Evolutionary conservation across 2,329 filamentous ascomycete species (phyloP), one percentile per base, ranked within the genome.

Genomic region (Colletotrichum limetticola): DNA sequence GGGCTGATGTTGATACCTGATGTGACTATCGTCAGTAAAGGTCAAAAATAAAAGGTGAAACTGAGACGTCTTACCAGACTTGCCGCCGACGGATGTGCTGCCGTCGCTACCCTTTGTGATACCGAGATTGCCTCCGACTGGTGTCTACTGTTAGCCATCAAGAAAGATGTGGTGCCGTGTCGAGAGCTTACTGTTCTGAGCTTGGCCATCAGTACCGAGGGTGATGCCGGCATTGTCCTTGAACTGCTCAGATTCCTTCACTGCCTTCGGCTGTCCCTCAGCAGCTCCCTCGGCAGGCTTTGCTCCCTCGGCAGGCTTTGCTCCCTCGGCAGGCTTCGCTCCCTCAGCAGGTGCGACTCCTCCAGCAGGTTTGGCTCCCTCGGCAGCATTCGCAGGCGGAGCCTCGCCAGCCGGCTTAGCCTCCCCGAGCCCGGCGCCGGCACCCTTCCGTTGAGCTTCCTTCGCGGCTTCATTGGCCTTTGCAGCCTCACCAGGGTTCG

Each of bases 41-140:
- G 32, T 11, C 4, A 26, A 26, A 26, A 5, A 5, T 11, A 12
- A 35, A 5, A 35, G 32, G 4, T 12, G 32, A 11, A 12, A 35
- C 4, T 12, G 32, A 35, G 37, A 42, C 37, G 37, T n/a, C 59
- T 52, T n/a, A 72, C 70, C 66, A 30, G 66, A 69, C n/a, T 72
- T 72, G 26, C 70, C 70, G 8, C 70, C 66, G 19, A 72, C 70
- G 5, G 70, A 72, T 14, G 70, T 72, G 26, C 70, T 72, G 9
- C 70, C 70, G 26, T 72, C 70, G 7, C 70, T 72, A 5, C 70
- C 70, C 19, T 72, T 72, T 14, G 66, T 72, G n/a, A 72, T 72
- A 5, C 70, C 70, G 1, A 72, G 55, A n/a, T 72, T 64, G 9
- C 70, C 70, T n/a, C 70, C 70, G 12, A 72, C 70, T 72, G 24